Evolutionary conservation across 1,284 basidiomycete genomes (phyloP).

Genomic region (Tremellales sp.): DNA sequence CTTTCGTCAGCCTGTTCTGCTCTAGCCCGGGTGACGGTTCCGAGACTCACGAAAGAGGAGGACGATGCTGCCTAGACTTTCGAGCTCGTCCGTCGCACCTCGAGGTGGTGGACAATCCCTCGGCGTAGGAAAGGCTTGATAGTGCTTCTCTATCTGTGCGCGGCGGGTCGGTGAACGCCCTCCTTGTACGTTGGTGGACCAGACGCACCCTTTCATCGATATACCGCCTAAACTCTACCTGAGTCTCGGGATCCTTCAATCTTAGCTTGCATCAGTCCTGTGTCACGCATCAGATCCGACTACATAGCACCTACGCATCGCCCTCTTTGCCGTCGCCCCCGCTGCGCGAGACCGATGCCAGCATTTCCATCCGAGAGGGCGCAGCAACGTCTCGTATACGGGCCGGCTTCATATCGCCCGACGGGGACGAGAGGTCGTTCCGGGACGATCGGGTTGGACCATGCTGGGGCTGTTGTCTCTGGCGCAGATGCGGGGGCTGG

Average conservation of each 20-base stretch:
- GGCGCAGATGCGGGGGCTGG: constrained; percentile 15
- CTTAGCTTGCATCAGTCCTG: constrained; percentile 12
- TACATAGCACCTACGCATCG: constrained; percentile 35
- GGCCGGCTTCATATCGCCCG: not conserved
- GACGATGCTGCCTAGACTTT: constrained; percentile 40
- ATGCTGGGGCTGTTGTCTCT: not conserved
- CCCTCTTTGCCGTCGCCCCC: constrained; percentile 44
- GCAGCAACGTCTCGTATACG: constrained; percentile 10
- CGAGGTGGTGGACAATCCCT: constrained; percentile 16
- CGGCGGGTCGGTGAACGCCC: not conserved
- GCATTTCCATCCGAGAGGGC: constrained; percentile 7
- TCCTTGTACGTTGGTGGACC: not conserved
- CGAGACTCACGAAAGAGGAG: constrained; percentile 35
- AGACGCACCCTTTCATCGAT: constrained; percentile 40
- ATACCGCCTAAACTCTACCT: constrained; percentile 39
- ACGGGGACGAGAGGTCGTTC: constrained; percentile 1
- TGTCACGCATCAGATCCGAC: not conserved
- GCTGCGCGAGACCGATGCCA: constrained; percentile 34
- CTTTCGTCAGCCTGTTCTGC: not conserved
- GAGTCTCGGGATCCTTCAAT: constrained; percentile 38
- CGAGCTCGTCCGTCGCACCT: constrained; percentile 26
- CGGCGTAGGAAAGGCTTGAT: constrained; percentile 17
- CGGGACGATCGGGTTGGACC: constrained; percentile 3
- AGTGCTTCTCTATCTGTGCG: constrained; percentile 32
- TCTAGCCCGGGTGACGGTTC: not conserved